phyloP scores from a whole-genome alignment of 2,329 filamentous ascomycete genomes.

The Calonectria pauciramosa region DNA sequence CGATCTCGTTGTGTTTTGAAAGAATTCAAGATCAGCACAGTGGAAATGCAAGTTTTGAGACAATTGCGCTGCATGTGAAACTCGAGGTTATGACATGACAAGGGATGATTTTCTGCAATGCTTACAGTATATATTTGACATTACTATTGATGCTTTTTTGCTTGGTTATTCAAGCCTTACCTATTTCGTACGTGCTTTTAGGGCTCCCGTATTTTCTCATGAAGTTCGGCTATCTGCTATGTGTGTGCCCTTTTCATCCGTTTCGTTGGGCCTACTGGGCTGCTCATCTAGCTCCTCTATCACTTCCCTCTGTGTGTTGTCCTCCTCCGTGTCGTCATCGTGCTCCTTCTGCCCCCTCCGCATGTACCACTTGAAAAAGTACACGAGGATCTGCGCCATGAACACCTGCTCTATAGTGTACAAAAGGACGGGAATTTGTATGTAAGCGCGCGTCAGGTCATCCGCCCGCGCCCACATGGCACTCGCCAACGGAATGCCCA shows the following conservation, averaged over 20 bases:
- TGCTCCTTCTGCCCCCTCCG: slow-evolving; percentile 40
- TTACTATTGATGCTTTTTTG: background rate
- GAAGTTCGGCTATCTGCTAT: background rate
- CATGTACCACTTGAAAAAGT: slow-evolving; percentile 63
- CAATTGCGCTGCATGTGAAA: background rate
- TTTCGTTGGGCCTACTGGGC: background rate
- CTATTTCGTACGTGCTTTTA: background rate
- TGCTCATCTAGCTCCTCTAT: background rate
- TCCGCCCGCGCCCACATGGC: slow-evolving; percentile 75
- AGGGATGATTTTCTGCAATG: background rate
- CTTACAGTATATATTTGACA: slow-evolving; percentile 6
- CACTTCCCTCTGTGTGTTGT: slow-evolving; percentile 15
- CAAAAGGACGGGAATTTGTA: slow-evolving; percentile 74
- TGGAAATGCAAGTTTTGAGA: background rate
- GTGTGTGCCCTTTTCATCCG: background rate
- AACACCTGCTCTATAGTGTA: slow-evolving; percentile 71
- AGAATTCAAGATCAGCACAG: background rate
- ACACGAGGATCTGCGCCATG: slow-evolving; percentile 60
- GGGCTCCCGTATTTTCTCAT: background rate
- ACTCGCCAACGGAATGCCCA: slow-evolving; percentile 77
- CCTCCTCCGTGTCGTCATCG: slow-evolving; percentile 35
- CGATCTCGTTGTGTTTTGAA: background rate
- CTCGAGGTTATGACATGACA: background rate
- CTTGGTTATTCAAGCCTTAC: background rate
- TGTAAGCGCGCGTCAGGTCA: slow-evolving; percentile 67